Evolutionary conservation across 176 grass and related monocot genomes (phyloP).

Genomic region (Chrysopogon serrulatus): DNA sequence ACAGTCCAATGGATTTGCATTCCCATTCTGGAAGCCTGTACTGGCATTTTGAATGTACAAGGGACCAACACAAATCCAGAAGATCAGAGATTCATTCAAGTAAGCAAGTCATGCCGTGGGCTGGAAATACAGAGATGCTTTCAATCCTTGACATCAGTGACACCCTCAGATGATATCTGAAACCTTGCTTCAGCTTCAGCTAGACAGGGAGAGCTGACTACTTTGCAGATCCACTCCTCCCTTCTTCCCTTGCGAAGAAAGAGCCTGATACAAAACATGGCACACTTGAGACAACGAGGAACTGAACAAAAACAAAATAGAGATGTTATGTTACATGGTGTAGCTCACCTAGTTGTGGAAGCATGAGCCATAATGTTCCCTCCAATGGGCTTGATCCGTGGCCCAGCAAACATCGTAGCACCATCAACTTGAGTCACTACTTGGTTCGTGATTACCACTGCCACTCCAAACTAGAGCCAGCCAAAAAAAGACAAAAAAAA

Average conservation of each 20-base stretch:
- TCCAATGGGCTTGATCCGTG: slow-evolving; percentile 85
- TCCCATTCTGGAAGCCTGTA: not conserved
- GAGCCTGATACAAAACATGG: slow-evolving; percentile 46
- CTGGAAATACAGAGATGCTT: not conserved
- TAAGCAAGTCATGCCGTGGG: not conserved
- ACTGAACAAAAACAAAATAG: not conserved
- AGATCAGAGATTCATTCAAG: not conserved
- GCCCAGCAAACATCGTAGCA: slow-evolving; percentile 86
- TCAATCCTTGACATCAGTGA: slow-evolving; percentile 84
- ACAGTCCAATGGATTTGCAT: not conserved
- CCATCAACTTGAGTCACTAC: slow-evolving; percentile 98
- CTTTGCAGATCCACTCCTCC: slow-evolving; percentile 84
- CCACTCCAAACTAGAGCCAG: slow-evolving; percentile 75
- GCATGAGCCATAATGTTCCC: slow-evolving; percentile 99
- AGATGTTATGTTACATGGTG: not conserved
- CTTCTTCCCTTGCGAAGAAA: slow-evolving; percentile 91
- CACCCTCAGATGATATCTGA: slow-evolving; percentile 66
- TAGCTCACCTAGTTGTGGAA: slow-evolving; percentile 69
- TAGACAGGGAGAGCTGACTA: slow-evolving; percentile 85
- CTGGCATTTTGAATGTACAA: slow-evolving; percentile 10
- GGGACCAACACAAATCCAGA: not conserved
- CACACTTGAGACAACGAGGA: not conserved
- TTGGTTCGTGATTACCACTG: slow-evolving; percentile 97
- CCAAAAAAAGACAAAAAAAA: not conserved
- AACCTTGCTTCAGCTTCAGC: slow-evolving; percentile 88